phyloP scores from a whole-genome alignment of 2,329 filamentous ascomycete species.

The Aspergillus piperis region DNA sequence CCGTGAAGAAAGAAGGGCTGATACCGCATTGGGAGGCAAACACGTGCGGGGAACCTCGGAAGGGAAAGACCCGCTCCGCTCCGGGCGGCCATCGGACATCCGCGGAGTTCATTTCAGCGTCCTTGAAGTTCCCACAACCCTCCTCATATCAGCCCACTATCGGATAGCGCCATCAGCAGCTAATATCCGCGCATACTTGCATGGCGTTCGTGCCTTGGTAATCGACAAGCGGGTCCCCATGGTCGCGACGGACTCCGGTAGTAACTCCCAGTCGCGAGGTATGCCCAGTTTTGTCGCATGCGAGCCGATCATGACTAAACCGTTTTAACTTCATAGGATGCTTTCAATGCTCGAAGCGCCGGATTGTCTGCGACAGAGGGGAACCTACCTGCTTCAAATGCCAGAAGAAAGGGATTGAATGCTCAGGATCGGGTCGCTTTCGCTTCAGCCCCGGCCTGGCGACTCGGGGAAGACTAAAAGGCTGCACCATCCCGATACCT shows the following conservation, averaged over 20 bases:
- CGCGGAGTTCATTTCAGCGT: not conserved
- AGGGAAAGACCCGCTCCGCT: not conserved
- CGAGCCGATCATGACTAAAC: not conserved
- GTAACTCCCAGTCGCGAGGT: slow-evolving; percentile 8
- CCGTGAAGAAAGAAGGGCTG: not conserved
- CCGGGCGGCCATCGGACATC: not conserved
- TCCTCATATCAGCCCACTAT: not conserved
- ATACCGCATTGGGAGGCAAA: not conserved
- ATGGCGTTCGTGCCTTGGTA: not conserved
- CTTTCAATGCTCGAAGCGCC: slow-evolving; percentile 39
- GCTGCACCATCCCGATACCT: slow-evolving; percentile 15
- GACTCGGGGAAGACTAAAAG: slow-evolving; percentile 21
- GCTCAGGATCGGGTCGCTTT: slow-evolving; percentile 33
- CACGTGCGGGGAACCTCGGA: not conserved
- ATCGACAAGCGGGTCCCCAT: not conserved
- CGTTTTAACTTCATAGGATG: slow-evolving; percentile 28
- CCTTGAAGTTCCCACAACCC: not conserved
- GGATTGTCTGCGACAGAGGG: slow-evolving; percentile 38
- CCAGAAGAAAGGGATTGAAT: slow-evolving; percentile 31
- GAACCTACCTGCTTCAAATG: slow-evolving; percentile 38
- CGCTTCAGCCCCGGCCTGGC: slow-evolving; percentile 30
- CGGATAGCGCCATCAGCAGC: not conserved
- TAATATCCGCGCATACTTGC: not conserved
- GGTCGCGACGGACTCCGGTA: not conserved
- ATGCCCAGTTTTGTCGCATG: no score